These are phyloP conservation scores for Sphagnum contortum DNA, from an alignment of 225 moss, liverwort and hornwort species.

Conservation along the genomic window DNA sequence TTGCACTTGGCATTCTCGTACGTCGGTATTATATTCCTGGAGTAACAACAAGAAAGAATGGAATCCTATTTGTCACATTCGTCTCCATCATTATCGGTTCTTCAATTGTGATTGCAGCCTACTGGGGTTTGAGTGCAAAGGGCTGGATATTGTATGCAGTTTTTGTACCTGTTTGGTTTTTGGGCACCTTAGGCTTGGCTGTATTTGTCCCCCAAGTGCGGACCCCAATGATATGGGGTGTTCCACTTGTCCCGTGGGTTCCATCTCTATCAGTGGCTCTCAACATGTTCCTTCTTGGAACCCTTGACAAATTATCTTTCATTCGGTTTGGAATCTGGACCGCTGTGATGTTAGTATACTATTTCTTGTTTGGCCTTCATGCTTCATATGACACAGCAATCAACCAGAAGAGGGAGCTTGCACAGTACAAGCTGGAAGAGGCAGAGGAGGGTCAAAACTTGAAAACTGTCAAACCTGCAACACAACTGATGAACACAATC, in stretches of 20 bases:
- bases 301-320: conserved; percentile 27
- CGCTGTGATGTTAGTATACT: conserved; percentile 18
- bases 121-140: conserved; percentile 12
- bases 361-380: conserved; percentile 31
- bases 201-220: conserved; percentile 18
- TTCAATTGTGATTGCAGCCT: conserved; percentile 17
- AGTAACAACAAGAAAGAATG: too few species aligned
- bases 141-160: neutral
- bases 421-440: too few species aligned
- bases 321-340: conserved; percentile 31
- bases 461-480: too few species aligned
- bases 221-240: conserved; percentile 18
- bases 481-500: too few species aligned
- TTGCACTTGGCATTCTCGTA: conserved; percentile 21
- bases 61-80: too few species aligned
- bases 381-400: conserved; percentile 25
- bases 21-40: conserved; percentile 19
- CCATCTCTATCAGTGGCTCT: conserved; percentile 22
- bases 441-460: too few species aligned
- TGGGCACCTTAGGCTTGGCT: conserved; percentile 13
- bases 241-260: conserved; percentile 30
- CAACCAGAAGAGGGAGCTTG: too few species aligned
- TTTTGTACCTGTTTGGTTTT: conserved; percentile 18
- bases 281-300: conserved; percentile 35
- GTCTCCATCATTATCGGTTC: conserved; percentile 8